Evolutionary conservation across 1,284 basidiomycete genomes (phyloP), one percentile per base, ranked within the genome.

Genomic region (Exobasidium cylindrosporum): DNA sequence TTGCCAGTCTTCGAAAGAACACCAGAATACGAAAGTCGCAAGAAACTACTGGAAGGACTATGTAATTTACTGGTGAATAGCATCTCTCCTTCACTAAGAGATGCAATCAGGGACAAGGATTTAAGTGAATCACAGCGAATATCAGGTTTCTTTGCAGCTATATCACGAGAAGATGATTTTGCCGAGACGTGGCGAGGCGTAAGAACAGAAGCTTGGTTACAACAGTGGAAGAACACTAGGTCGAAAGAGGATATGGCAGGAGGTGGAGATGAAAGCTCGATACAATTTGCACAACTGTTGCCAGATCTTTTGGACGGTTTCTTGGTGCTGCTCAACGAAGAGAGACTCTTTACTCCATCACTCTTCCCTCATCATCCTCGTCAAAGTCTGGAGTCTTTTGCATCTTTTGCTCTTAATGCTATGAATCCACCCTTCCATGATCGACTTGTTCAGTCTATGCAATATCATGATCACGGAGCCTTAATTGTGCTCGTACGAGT

Each of bases 271-370:
- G 47, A 50, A 28, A 21, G 26, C n/a, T 14, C 59, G 13, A 64
- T 10, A 6, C 10, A 13, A 6, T 23, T 68, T 11, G 57, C 63
- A 26, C 35, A 59, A 0, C 58, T 63, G 23, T 54, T 67, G 44
- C 54, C 47, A 2, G 55, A 52, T 4, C 57, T 70, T 7, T 63
- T 62, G 50, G 64, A 46, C n/a, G 62, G 63, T 29, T 35, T 69
- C 7, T 50, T 67, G 3, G 68, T 59, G 2, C 31, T 73, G 45
- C 60, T 73, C n/a, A 65, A 64, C 21, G 67, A 71, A 31, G 71
- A 73, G 24, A 62, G 67, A n/a, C 54, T 67, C 17, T 63, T 60
- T 17, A 60, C 64, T 1, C 47, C 60, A 2, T 47, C 35, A 7
- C 60, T 73, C 40, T 71, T 73, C 26, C 45, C 60, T 1, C 13